A percentile compares a stretch with the other conserved stretches of the same genome.
phyloP scores from a whole-genome alignment of 2,329 filamentous ascomycete genomes.

The Aureobasidium sp. region DNA sequence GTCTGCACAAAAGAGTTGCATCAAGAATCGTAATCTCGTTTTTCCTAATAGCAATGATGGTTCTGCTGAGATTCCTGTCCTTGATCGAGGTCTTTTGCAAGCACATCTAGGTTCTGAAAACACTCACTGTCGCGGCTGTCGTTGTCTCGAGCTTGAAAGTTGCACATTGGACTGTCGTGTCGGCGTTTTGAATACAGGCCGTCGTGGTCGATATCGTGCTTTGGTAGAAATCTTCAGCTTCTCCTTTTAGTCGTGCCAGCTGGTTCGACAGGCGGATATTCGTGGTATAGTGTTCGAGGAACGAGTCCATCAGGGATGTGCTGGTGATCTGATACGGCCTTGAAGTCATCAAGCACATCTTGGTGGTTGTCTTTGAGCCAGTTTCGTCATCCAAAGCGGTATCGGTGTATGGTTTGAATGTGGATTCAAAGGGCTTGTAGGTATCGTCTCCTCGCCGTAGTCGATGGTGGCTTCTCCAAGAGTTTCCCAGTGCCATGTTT shows the following conservation, averaged over 20 bases:
- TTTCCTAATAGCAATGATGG: neutral
- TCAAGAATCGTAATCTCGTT: neutral
- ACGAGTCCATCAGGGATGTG: conserved; percentile 1
- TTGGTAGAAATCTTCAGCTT: neutral
- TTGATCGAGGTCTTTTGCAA: neutral
- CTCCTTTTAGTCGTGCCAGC: neutral
- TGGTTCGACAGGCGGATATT: neutral
- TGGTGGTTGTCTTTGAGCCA: neutral
- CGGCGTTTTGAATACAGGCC: neutral
- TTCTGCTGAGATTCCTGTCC: neutral
- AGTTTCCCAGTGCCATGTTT: neutral
- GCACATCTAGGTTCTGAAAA: neutral
- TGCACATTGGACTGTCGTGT: neutral
- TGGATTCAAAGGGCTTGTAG: neutral
- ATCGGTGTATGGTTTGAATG: neutral
- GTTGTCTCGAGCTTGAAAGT: neutral
- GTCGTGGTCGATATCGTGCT: neutral
- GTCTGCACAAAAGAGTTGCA: neutral
- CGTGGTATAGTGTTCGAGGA: neutral
- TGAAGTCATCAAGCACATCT: conserved; percentile 5
- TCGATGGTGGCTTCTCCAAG: neutral
- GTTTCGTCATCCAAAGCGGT: neutral
- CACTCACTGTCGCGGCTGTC: neutral
- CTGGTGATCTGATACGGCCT: neutral
- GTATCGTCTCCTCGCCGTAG: neutral